Evolutionary conservation across 164 flowering plant genomes (phyloP).

Genomic region (Magnolia kwangsiensis): DNA sequence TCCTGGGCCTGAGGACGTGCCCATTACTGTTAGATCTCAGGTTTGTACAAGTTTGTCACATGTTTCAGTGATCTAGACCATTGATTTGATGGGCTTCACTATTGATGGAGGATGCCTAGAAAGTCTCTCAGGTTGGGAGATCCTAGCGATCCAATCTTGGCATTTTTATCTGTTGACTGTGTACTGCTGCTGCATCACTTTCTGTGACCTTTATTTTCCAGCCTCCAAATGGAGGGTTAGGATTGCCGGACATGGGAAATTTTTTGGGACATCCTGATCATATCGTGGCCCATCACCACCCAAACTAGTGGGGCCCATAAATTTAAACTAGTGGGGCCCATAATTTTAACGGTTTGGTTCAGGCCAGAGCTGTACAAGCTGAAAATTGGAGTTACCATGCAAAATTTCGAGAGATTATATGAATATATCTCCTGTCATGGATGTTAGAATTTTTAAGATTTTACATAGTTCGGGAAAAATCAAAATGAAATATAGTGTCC

Average conservation of each 20-base stretch:
- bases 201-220: neutral
- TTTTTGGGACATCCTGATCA: neutral
- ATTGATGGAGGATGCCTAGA: neutral
- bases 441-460: too few species aligned
- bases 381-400: too few species aligned
- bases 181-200: neutral
- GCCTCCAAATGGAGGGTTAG: neutral
- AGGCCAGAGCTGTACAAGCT: too few species aligned
- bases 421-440: too few species aligned
- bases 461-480: too few species aligned
- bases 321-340: too few species aligned
- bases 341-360: too few species aligned
- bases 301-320: too few species aligned
- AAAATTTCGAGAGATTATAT: too few species aligned
- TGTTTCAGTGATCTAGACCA: neutral
- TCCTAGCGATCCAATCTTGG: neutral
- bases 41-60: neutral
- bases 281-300: neutral
- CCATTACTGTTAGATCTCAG: neutral
- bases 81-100: neutral
- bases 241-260: neutral
- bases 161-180: neutral
- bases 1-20: neutral
- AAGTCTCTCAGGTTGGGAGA: too few species aligned
- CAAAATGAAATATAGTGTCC: too few species aligned